Percentiles rank a stretch among this genome's conserved stretches.
Conservation (phyloP, 2,329 filamentous ascomycete species). For the Colletotrichum trifolii region DNA sequence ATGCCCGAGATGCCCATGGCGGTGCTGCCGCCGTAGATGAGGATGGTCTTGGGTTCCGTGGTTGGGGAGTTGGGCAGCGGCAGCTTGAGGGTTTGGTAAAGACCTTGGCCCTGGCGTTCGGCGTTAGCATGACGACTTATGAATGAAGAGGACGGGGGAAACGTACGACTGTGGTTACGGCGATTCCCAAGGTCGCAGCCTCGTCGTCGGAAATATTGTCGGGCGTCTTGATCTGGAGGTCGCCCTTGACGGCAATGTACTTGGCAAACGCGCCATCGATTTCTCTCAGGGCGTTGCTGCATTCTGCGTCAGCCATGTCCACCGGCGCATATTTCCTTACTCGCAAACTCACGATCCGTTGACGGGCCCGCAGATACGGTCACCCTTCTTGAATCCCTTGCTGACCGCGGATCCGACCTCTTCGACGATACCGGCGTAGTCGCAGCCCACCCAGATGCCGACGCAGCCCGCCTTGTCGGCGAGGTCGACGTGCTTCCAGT, state of each 20-base stretch:
- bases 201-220: conserved; percentile 57
- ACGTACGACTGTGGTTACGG: conserved; percentile 54
- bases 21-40: conserved; percentile 59
- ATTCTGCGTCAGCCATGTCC: neutral
- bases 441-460: conserved; percentile 51
- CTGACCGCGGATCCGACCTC: conserved; percentile 56
- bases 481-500: conserved; percentile 49
- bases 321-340: neutral
- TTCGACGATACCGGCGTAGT: conserved; percentile 60
- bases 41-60: conserved; percentile 48
- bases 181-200: conserved; percentile 57
- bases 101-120: conserved; percentile 53
- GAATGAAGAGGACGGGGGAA: neutral
- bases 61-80: conserved; percentile 57
- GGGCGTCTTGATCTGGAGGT: conserved; percentile 56
- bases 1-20: conserved; percentile 63
- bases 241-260: conserved; percentile 51
- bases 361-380: conserved; percentile 55
- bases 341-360: conserved; percentile 46
- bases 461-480: conserved; percentile 35
- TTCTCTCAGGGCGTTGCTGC: conserved; percentile 38
- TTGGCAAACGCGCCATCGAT: conserved; percentile 57
- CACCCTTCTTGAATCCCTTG: conserved; percentile 57
- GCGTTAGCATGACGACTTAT: neutral
- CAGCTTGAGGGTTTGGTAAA: conserved; percentile 59